phyloP scores from a whole-genome alignment of 2,329 filamentous ascomycete species.

The Dothiorella sarmentorum region DNA sequence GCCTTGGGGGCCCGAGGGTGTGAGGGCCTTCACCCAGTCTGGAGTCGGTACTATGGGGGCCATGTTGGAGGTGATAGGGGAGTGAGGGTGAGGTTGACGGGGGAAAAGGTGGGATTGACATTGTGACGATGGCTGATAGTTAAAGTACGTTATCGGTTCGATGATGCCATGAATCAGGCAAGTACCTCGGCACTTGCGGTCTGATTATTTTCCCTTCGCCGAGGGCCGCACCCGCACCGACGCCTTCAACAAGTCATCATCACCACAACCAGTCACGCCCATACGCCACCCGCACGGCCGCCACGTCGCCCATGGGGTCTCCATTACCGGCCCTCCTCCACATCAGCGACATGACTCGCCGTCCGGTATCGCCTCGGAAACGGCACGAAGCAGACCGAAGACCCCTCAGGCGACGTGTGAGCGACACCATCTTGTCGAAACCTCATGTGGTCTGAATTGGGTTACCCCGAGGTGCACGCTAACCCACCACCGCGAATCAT shows the following conservation, averaged over 20 bases:
- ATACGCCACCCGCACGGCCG: background rate
- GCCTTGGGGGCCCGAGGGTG: slow-evolving; percentile 65
- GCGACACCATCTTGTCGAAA: background rate
- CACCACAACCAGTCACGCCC: background rate
- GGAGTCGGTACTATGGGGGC: slow-evolving; percentile 39
- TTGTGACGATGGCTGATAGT: background rate
- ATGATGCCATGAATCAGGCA: slow-evolving; percentile 12
- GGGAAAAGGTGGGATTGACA: background rate
- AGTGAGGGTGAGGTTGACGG: background rate
- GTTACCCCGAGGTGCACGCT: no score
- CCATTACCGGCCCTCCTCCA: background rate
- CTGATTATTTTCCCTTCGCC: background rate
- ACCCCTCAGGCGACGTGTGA: background rate
- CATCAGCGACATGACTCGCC: slow-evolving; percentile 1
- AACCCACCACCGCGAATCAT: background rate
- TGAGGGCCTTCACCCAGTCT: slow-evolving; percentile 65
- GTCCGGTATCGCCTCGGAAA: background rate
- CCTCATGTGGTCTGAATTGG: no score
- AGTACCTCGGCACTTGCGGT: slow-evolving; percentile 2
- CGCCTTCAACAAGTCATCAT: background rate
- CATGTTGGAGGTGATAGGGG: background rate
- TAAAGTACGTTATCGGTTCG: slow-evolving; percentile 17
- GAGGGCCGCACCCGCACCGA: slow-evolving; percentile 11
- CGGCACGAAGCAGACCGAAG: background rate
- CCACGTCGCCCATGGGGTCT: slow-evolving; percentile 8